Conservation (phyloP, 176 grass and related monocot species). For the Rhynchospora breviuscula region DNA sequence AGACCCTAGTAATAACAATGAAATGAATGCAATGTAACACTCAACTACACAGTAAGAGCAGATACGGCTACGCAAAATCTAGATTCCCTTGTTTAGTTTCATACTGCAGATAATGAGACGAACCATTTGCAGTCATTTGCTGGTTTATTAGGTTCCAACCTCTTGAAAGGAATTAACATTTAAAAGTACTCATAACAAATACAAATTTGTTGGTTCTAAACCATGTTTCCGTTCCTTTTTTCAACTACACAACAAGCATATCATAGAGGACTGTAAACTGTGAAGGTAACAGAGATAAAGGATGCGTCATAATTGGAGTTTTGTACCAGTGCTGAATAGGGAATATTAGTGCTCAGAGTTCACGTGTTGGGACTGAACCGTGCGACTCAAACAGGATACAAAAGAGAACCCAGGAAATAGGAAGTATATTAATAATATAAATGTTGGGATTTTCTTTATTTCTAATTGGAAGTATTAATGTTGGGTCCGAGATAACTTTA, state of each 20-base stretch:
- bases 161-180: not conserved
- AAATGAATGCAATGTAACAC: slow-evolving; percentile 2
- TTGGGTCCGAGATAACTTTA: not conserved
- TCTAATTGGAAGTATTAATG: not conserved
- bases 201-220: not conserved
- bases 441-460: not conserved
- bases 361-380: slow-evolving; percentile 21
- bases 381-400: slow-evolving; percentile 8
- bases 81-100: not conserved
- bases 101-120: slow-evolving; percentile 3
- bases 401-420: not conserved
- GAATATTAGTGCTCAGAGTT: slow-evolving; percentile 30
- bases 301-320: slow-evolving; percentile 8
- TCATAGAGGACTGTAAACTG: not conserved
- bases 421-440: too few species aligned
- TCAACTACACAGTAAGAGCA: not conserved
- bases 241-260: slow-evolving; percentile 26
- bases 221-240: not conserved
- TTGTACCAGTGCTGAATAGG: not conserved
- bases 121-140: slow-evolving; percentile 7
- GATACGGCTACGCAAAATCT: not conserved
- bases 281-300: slow-evolving; percentile 13
- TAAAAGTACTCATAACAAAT: not conserved
- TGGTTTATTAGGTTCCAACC: slow-evolving; percentile 7
- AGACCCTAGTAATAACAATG: not conserved